Conservation (phyloP, 2,329 filamentous ascomycete species). For the Hyphodiscus sp. region DNA sequence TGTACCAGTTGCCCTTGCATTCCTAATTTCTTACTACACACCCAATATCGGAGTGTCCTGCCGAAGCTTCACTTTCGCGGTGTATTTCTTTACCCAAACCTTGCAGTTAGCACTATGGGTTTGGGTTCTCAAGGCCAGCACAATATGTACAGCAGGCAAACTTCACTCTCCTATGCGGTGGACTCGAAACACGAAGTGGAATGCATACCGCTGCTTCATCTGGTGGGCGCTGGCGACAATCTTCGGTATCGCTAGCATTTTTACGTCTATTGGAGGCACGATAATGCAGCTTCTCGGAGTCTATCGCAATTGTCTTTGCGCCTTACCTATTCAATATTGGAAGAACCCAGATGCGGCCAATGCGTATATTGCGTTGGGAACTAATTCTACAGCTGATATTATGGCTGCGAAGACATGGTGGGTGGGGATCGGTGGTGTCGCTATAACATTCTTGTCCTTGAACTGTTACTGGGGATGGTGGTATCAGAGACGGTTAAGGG, state of each 20-base stretch:
- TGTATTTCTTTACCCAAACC: constrained; percentile 31
- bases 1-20: constrained; percentile 28
- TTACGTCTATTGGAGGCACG: constrained; percentile 7
- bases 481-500: constrained; percentile 9
- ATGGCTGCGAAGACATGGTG: constrained; percentile 4
- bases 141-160: background rate
- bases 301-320: constrained; percentile 13
- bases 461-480: constrained; percentile 12
- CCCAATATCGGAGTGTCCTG: constrained; percentile 30
- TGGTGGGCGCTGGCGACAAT: background rate
- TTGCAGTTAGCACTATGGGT: constrained; percentile 22
- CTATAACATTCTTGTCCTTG: constrained; percentile 8
- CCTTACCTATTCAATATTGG: constrained; percentile 6
- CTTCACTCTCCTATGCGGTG: background rate
- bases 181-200: background rate
- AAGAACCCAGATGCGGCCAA: background rate
- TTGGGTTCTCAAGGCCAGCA: constrained; percentile 3
- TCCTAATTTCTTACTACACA: constrained; percentile 31
- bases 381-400: constrained; percentile 5
- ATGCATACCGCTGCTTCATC: background rate
- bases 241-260: background rate
- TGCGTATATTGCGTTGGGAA: constrained; percentile 1
- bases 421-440: constrained; percentile 7
- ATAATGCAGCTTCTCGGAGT: constrained; percentile 13
- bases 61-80: constrained; percentile 30